Evolutionary conservation across 345 rosid genomes (phyloP), one percentile per base, ranked within the genome.

Genomic region (Salix purpurea): DNA sequence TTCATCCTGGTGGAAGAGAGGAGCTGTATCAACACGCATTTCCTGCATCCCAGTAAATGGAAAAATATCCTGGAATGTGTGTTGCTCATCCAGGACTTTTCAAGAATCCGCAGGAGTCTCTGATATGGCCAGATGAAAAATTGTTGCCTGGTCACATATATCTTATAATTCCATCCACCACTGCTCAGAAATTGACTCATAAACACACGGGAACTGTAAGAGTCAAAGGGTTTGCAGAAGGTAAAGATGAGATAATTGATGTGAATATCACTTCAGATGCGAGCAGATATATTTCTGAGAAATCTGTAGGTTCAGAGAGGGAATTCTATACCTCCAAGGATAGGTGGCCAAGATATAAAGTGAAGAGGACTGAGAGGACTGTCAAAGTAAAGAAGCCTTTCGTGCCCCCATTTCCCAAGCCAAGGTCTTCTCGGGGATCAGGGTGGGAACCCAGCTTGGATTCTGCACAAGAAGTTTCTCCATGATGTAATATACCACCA

Each of bases 391-490:
- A 81, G 88, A 85, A 86, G 81, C 82, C 88, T 73, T 87, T 89
- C 48, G 84, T 84, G 58, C 90, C 92, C 13, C 92, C 89, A 6
- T 84, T 89, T 6, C 89, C 84, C 0, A 84, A 68, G 70, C 65
- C 69, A 65, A 84, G 77, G 62, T 12, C 18, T 4, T 19, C 50
- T 26, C 73, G 64, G 46, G 81, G 76, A 26, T 39, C 74, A 3
- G 74, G 70, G 8, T 89, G 91, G 94, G 87, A 87, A 67, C 94
- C 94, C 2, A 79, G 85, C 79, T 79, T 90, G 75, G 76, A 83
- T 21, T 90, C 90, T 64, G 72, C 89, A 30, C 82, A 84, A 78
- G 92, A 90, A 79, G 52, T 88, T 34, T 91, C 91, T 74, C 88
- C 88, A 70, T 85, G 86, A 24, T 42, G 78, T 61, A 71, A 58